Evolutionary conservation across 176 grass and related monocot genomes (phyloP).

Genomic region (barley (Hordeum vulgare)): MorexV3_pseudomolecules_assembly NC_058519.1:558717221-558717720

Average conservation of each 20-base stretch:
- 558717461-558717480: constrained; percentile 85
- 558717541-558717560: constrained; percentile 64
- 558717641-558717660: constrained; percentile 85
- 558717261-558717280: neutral
- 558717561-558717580: constrained; percentile 81
- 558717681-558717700: constrained; percentile 93
- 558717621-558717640: constrained; percentile 95
- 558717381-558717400: constrained; percentile 64
- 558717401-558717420: constrained; percentile 47
- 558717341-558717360: neutral
- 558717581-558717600: constrained; percentile 88
- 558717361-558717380: constrained; percentile 34
- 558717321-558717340: constrained; percentile 25
- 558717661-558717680: constrained; percentile 87
- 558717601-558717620: constrained; percentile 91
- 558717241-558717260: neutral
- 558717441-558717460: constrained; percentile 71
- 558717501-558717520: constrained; percentile 69
- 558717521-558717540: constrained; percentile 94
- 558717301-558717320: neutral
- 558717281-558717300: neutral
- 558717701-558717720: constrained; percentile 85
- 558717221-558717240: constrained; percentile 15
- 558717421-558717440: constrained; percentile 53
- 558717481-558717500: constrained; percentile 69